Evolutionary conservation across 2,329 filamentous ascomycete genomes (phyloP), one percentile per base, ranked within the genome.

Genomic region (Paecilomyces dactylethromorphus): DNA sequence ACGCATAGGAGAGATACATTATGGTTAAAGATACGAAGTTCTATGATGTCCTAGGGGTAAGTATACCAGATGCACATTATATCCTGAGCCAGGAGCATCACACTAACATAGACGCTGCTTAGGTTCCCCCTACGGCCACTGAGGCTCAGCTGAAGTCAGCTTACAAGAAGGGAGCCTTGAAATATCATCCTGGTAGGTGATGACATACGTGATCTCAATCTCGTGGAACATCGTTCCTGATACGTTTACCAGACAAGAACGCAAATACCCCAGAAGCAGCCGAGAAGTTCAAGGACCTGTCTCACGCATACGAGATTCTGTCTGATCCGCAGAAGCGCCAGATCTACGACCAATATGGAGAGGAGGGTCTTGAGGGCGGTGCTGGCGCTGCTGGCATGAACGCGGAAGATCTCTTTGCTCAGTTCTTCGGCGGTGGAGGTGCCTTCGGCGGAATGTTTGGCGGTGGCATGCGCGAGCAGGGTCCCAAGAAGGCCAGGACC

Each of bases 281-380:
- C 68, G 92, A 96, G 62, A 99, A 97, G 79, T 99, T 99, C 87
- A 97, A 99, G 82, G 92, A 97, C 70, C 84, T 97, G 62, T 96
- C 92, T 65, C 88, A 93, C 72, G 94, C 94, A 62, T 99, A 97
- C 79, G 94, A 99, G 81, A 84, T 95, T 66, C 87, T 99, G 18
- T 94, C 90, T 68, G 94, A 99, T 73, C 76, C 90, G 45, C 89
- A 97, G 76, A 97, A 97, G 84, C 91, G 94, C 72, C 79, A 86
- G 68, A 74, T 97, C 62, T 99, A 99, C 77, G 94, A 99, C 72
- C 91, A 97, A 78, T 96, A 95, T 87, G 94, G 94, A 66, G 92
- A 99, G 80, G 92, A 95, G 69, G 94, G 94, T 63, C 85, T 99
- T 55, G 93, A 97, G 74, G 79, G 83, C 74, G 92, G 92, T 66